phyloP scores from a whole-genome alignment of 1,139 yeast genomes.

The Sugiyamaella paludigena region DNA sequence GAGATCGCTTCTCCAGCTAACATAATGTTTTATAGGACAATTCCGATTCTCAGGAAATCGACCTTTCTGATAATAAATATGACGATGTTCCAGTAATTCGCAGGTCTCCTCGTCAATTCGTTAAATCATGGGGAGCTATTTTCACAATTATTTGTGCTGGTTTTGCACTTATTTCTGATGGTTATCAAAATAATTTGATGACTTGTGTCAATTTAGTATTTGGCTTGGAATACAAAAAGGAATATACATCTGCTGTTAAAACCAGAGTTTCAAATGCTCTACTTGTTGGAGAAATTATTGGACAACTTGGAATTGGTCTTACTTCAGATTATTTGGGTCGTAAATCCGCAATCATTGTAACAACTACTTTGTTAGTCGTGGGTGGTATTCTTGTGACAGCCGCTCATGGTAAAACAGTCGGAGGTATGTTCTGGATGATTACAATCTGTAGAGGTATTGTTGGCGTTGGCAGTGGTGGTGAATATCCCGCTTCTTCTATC shows the following conservation, averaged over 20 bases:
- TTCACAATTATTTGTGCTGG: constrained; percentile 54
- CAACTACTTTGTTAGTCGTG: constrained; percentile 52
- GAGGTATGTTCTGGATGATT: constrained; percentile 74
- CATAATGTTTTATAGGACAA: no score
- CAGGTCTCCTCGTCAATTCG: not conserved
- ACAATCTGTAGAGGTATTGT: constrained; percentile 61
- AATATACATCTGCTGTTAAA: constrained; percentile 45
- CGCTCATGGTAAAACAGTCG: constrained; percentile 49
- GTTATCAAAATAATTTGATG: constrained; percentile 62
- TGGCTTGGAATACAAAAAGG: constrained; percentile 45
- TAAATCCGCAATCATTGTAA: constrained; percentile 55
- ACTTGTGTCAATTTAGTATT: constrained; percentile 56
- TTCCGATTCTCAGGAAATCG: no score
- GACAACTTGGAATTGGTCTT: constrained; percentile 55
- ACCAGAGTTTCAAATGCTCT: constrained; percentile 60
- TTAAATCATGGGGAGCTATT: constrained; percentile 29
- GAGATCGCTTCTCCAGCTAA: no score
- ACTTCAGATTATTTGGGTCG: constrained; percentile 58
- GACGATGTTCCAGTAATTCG: no score
- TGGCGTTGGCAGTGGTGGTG: constrained; percentile 78
- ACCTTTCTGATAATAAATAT: no score
- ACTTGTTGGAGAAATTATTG: constrained; percentile 57
- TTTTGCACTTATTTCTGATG: constrained; percentile 60
- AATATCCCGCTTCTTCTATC: constrained; percentile 67
- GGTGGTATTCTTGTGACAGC: constrained; percentile 60